phyloP scores from a whole-genome alignment of 441 rosid species.

The Gossypium schwendimanii region DNA sequence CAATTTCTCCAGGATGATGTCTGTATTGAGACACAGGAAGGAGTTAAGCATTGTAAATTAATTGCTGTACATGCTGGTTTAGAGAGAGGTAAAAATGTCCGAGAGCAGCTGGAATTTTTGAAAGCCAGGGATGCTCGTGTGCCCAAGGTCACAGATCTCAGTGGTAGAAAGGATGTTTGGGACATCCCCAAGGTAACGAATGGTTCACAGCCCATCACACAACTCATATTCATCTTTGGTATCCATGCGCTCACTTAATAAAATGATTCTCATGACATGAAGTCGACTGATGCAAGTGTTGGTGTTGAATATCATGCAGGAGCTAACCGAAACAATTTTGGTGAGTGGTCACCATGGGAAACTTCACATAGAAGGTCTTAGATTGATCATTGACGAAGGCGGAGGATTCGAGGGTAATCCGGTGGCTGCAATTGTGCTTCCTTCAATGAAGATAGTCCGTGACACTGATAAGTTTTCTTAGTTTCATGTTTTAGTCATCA shows the following conservation, averaged over 20 bases:
- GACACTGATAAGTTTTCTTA: slow-evolving; percentile 26
- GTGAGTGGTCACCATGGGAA: slow-evolving; percentile 85
- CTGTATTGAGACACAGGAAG: slow-evolving; percentile 41
- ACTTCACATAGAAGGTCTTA: slow-evolving; percentile 65
- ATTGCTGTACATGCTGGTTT: slow-evolving; percentile 81
- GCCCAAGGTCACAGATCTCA: slow-evolving; percentile 51
- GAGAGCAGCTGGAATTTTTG: slow-evolving; percentile 49
- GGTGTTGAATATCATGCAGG: slow-evolving; percentile 25
- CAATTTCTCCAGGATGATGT: slow-evolving; percentile 53
- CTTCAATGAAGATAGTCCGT: slow-evolving; percentile 50
- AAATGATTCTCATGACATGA: neutral
- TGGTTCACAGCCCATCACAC: neutral
- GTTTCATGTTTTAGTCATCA: neutral
- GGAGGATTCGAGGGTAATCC: slow-evolving; percentile 62
- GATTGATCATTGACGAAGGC: slow-evolving; percentile 79
- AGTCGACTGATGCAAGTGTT: slow-evolving; percentile 2
- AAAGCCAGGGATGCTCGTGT: slow-evolving; percentile 54
- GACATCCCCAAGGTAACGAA: slow-evolving; percentile 62
- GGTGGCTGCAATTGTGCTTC: slow-evolving; percentile 65
- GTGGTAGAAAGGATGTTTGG: slow-evolving; percentile 71
- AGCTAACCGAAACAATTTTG: slow-evolving; percentile 43
- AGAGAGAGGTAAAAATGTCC: slow-evolving; percentile 45
- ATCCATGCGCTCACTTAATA: neutral
- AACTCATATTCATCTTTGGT: neutral
- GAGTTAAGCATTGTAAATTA: slow-evolving; percentile 48